Percentiles rank a stretch among this genome's conserved stretches.
phyloP scores from a whole-genome alignment of 2,329 filamentous ascomycete species.

The Pyricularia grisea region DNA sequence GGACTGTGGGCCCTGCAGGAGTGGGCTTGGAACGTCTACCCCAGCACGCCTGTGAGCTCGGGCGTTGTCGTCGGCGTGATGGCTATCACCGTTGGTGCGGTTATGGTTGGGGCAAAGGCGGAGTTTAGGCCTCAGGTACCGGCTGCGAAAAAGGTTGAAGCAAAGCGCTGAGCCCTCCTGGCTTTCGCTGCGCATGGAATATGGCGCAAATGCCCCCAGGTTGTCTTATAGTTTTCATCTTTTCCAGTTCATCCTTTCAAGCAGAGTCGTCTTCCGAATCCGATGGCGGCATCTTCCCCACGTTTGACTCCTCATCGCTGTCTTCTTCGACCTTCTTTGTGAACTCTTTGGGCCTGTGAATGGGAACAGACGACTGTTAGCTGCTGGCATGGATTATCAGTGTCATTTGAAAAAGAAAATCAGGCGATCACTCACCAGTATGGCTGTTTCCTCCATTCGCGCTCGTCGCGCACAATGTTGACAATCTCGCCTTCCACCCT shows the following conservation, averaged over 20 bases:
- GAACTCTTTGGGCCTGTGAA: slow-evolving; percentile 68
- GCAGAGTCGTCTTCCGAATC: slow-evolving; percentile 61
- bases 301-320: slow-evolving; percentile 65
- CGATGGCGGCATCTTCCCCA: slow-evolving; percentile 77
- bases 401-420: not conserved
- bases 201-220: not conserved
- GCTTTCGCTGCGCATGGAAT: not conserved
- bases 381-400: not conserved
- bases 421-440: slow-evolving; percentile 59
- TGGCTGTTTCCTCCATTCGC: slow-evolving; percentile 75
- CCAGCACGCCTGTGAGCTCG: slow-evolving; percentile 56
- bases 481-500: slow-evolving; percentile 83
- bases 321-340: slow-evolving; percentile 51
- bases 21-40: slow-evolving; percentile 90
- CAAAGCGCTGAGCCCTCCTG: not conserved
- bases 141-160: not conserved
- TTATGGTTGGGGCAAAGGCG: slow-evolving; percentile 48
- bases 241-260: not conserved
- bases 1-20: slow-evolving; percentile 71
- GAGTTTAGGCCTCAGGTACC: slow-evolving; percentile 20
- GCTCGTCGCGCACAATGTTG: slow-evolving; percentile 87
- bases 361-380: slow-evolving; percentile 12
- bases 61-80: slow-evolving; percentile 60
- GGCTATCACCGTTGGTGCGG: slow-evolving; percentile 52
- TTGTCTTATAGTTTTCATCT: not conserved